Conservation (phyloP, 768 basidiomycete species). For the Mycena galopus region DNA sequence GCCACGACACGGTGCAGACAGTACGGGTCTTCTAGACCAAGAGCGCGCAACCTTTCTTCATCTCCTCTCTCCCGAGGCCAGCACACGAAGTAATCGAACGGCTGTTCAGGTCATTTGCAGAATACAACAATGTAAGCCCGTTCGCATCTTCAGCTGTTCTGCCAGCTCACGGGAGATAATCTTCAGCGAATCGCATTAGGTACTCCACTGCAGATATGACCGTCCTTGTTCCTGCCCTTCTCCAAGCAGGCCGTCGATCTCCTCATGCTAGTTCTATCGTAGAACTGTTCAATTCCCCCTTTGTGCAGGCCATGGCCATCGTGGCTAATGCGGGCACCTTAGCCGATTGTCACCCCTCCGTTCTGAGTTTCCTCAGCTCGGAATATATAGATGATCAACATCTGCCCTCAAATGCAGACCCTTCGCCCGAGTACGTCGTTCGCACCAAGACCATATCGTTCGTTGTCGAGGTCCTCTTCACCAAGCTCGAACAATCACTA, state of each 20-base stretch:
- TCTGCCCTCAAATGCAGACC: slow-evolving; percentile 32
- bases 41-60: slow-evolving; percentile 26
- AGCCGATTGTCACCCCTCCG: slow-evolving; percentile 7
- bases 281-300: slow-evolving; percentile 25
- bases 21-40: slow-evolving; percentile 14
- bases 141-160: background rate
- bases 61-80: slow-evolving; percentile 34
- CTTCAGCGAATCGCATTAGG: slow-evolving; percentile 26
- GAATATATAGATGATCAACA: slow-evolving; percentile 25
- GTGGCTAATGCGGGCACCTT: slow-evolving; percentile 21
- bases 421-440: slow-evolving; percentile 8
- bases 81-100: slow-evolving; percentile 29
- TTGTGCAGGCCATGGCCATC: slow-evolving; percentile 25
- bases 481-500: slow-evolving; percentile 1
- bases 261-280: background rate
- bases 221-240: slow-evolving; percentile 20
- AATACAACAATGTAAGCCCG: slow-evolving; percentile 19
- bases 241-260: slow-evolving; percentile 15
- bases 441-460: slow-evolving; percentile 28
- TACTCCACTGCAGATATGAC: slow-evolving; percentile 25
- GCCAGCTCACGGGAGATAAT: background rate
- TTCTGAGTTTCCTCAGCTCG: slow-evolving; percentile 22
- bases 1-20: slow-evolving; percentile 16
- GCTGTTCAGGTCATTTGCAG: slow-evolving; percentile 26
- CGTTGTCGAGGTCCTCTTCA: slow-evolving; percentile 28